Evolutionary conservation across 768 basidiomycete species (phyloP), one percentile per base, ranked within the genome.

Genomic region (Russula sp.): DNA sequence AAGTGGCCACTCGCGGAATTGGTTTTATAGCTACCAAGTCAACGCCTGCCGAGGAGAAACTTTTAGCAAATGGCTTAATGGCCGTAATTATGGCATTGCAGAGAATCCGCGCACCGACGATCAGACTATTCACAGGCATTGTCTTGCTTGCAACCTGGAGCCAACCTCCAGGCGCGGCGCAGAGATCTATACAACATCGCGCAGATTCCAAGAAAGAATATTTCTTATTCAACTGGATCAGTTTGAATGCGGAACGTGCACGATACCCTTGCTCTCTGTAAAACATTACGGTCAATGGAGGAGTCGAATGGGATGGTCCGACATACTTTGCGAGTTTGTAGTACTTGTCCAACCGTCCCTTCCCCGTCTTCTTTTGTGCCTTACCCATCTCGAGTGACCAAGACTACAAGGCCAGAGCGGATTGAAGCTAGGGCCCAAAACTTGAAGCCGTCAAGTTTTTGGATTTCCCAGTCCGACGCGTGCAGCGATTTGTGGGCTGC

Each of bases 161-260:
- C 97, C 97, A 99, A 71, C 97, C 97, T 68, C 97, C 97, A 6
- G 97, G 97, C 5, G 97, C 97, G 39, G 97, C 97, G 75, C 97
- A 99, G 37, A 99, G 82, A 82, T 99, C 97, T 70, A 99, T 95
- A 48, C 89, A 91, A 75, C 96, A 98, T 82, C 86, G 81, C 61
- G 94, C 89, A 35, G 83, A 79, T 70, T 94, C 91, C 27, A 99
- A 82, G 73, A 99, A 90, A 16, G 87, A 83, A 76, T 91, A 99
- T 78, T 98, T 99, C 74, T 96, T 94, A 81, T 99, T 98, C 65
- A 99, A 78, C 75, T 99, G 97, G 62, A 99, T 94, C 63, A 99
- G 84, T 77, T 99, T 99, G 87, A 96, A 96, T 2, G 97, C 97
- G 16, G 97, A 99, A 80, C 97, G 97, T 69, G 97, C 97, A 66